Evolutionary conservation across 2,329 filamentous ascomycete species (phyloP), one percentile per base, ranked within the genome.

Genomic region (Penicillium sumatraense): DNA sequence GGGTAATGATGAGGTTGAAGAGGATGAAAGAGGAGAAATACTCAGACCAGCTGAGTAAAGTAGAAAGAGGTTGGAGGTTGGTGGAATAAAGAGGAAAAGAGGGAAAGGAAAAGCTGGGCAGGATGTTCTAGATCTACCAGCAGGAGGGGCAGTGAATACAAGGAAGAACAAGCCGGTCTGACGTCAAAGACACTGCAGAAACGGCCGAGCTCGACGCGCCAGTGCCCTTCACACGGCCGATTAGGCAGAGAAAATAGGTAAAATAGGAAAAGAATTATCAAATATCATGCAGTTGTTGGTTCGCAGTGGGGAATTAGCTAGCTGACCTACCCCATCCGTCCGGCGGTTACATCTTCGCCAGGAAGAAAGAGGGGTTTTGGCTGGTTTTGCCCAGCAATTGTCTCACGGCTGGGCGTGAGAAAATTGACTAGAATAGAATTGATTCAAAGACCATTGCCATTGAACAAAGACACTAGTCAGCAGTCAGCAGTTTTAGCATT

Each of bases 1-100:
- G 13, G 53, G 26, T 38, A 8, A 31, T 40, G 38, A 41, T 13
- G 36, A 51, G 54, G 29, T 26, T 49, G 58, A 35, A 41, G 46
- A 36, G 27, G 14, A 16, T 18, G 3, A 26, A n/a, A 49, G 36
- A 31, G 18, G 49, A 20, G 20, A 48, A 35, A 23, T 31, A 21
- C 51, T 63, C 62, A 65, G 63, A 35, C 63, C 63, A 63, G 63
- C 63, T 65, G 63, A 65, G 21, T n/a, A n/a, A n/a, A n/a, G n/a
- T n/a, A n/a, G n/a, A 21, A 42, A 23, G 40, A 41, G 38, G 20
- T 41, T 42, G 23, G 38, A 27, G 45, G 20, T 26, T 24, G 9
- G n/a, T 9, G 11, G 16, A 38, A 18, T n/a, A 18, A 38, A 18
- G 35, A 38, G 14, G 16, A 13, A 21, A 20, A 13, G 14, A 20